These are phyloP conservation scores for Naegleria fowleri DNA, from an alignment of 208 protist genomes.

Conservation along the genomic window DNA sequence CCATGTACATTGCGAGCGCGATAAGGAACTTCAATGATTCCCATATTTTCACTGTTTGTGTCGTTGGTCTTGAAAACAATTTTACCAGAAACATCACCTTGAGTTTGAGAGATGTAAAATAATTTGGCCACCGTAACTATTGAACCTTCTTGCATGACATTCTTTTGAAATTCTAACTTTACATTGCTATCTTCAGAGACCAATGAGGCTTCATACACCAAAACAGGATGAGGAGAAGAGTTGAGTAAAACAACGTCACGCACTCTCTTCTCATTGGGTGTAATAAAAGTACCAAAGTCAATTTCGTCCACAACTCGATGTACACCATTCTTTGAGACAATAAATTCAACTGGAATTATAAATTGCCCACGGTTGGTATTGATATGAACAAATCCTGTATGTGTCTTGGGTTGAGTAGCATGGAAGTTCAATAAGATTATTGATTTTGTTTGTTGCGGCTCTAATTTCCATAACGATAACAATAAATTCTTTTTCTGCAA, in stretches of 20 bases:
- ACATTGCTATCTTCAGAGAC: neutral
- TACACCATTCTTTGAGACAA: slow-evolving; percentile 9
- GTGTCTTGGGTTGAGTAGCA: neutral
- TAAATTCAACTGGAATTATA: slow-evolving; percentile 13
- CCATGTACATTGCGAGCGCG: neutral
- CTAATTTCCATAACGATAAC: neutral
- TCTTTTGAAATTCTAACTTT: neutral
- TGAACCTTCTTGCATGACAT: neutral
- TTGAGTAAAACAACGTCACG: neutral
- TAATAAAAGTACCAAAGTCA: slow-evolving; percentile 12
- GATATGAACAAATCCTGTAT: neutral
- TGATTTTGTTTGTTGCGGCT: neutral
- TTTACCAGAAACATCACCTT: neutral
- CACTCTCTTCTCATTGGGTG: neutral
- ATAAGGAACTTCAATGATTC: neutral
- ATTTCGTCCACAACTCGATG: neutral
- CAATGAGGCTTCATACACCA: neutral
- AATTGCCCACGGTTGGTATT: neutral
- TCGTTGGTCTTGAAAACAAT: neutral
- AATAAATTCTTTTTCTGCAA: neutral
- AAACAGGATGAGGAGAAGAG: neutral
- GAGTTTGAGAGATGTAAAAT: neutral
- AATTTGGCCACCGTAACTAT: neutral
- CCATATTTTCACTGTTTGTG: neutral
- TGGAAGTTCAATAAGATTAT: slow-evolving; percentile 4